Evolutionary conservation across 176 grass and related monocot genomes (phyloP).

Genomic region (Eleusine indica): DNA sequence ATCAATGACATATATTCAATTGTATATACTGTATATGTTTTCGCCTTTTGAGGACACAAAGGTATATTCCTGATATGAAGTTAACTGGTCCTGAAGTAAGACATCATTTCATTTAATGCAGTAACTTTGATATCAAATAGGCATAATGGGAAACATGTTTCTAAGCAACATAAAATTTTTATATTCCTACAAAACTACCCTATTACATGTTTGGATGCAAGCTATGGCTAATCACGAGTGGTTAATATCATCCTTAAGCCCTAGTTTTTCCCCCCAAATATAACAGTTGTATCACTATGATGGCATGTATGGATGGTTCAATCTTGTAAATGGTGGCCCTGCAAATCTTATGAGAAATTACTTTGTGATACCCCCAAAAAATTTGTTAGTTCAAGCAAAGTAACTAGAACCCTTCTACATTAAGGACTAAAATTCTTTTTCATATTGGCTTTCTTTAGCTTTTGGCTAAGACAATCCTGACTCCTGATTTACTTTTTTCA

Average conservation of each 20-base stretch:
- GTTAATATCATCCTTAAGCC: no score
- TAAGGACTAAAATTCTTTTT: not conserved
- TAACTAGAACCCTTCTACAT: not conserved
- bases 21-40: not conserved
- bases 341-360: not conserved
- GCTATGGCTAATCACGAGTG: not conserved
- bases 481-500: slow-evolving; percentile 6
- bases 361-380: not conserved
- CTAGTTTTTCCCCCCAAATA: no score
- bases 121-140: not conserved
- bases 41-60: slow-evolving; percentile 2
- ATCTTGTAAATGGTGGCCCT: not conserved
- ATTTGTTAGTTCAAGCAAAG: not conserved
- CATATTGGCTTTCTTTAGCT: slow-evolving; percentile 5
- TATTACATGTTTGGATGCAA: not conserved
- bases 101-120: not conserved
- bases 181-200: not conserved
- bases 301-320: not conserved
- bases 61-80: not conserved
- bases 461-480: not conserved
- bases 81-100: slow-evolving; percentile 3
- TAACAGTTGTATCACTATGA: not conserved
- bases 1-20: not conserved
- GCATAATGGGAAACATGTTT: slow-evolving; percentile 7
- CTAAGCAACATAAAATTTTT: not conserved